Base-by-base conservation (phyloP, 2,329 filamentous ascomycete genomes). In the Aspergillus cejpii region DNA sequence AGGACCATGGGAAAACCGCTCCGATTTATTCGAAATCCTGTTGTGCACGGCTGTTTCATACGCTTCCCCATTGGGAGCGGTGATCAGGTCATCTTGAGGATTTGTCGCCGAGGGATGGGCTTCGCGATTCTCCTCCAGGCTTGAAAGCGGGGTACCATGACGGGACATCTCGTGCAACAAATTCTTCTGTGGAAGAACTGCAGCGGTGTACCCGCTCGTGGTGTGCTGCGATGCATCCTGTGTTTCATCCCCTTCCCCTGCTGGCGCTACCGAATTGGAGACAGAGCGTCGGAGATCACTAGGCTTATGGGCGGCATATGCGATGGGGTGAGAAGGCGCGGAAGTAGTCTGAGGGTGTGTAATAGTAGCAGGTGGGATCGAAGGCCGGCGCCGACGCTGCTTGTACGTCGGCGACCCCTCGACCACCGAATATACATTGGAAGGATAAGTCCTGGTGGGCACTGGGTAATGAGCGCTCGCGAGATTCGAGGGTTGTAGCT, bases 391-490 rank as follows among this genome's bases (percentile, higher is more conserved):
- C 66, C 92, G 81, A 59, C 92, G 82, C 75, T 97, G 92, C 79
- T 98, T 98, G 74, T 98, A 98, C 28, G 92, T 97, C 10, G 92
- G 92, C 21, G 92, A 98, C 39, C 92, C 92, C 73, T 98, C 92
- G 63, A 97, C 92, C 39, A 95, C 90, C 39, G 88, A 91, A 74
- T 94, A 96, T 56, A 92, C 86, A 65, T 88, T 94, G 41, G 75
- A 73, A 56, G 87, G 87, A 48, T 76, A 81, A 29, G 76, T 73
- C 53, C 83, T 76, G 20, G 79, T 74, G 24, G 83, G 80, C 37
- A 85, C 81, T 20, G 84, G 80, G 69, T 87, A 96, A 60, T 90
- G 86, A 39, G 84, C 80, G 23, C 84, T 86, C 43, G 84, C 80
- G 50, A 96, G 70, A 67, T 91, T 92, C 11, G 89, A 89, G 3